phyloP scores from a whole-genome alignment of 1,139 yeast genomes.

The Saccharomyces hybrid region DNA sequence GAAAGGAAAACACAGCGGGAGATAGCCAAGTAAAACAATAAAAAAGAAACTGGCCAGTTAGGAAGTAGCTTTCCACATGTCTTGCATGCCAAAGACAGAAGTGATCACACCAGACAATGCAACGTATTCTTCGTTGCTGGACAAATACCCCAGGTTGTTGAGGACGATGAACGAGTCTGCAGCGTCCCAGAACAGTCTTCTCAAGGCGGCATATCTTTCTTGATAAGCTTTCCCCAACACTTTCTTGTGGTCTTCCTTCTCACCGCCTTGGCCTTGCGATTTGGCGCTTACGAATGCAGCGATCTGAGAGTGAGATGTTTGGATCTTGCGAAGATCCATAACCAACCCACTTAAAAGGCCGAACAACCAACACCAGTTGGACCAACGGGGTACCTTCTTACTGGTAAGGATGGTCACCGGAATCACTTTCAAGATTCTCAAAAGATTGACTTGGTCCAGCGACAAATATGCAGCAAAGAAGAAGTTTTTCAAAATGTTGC shows the following conservation, averaged over 20 bases:
- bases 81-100: slow-evolving; percentile 4
- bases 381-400: slow-evolving; percentile 35
- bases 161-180: slow-evolving; percentile 72
- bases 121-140: slow-evolving; percentile 68
- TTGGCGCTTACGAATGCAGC: slow-evolving; percentile 11
- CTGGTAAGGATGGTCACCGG: slow-evolving; percentile 33
- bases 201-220: slow-evolving; percentile 42
- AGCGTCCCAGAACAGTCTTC: slow-evolving; percentile 71
- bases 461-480: slow-evolving; percentile 70
- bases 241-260: slow-evolving; percentile 23
- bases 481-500: slow-evolving; percentile 51
- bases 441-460: slow-evolving; percentile 65
- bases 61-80: slow-evolving; percentile 37
- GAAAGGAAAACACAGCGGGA: background rate
- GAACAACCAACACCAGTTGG: slow-evolving; percentile 68
- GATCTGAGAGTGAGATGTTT: slow-evolving; percentile 32
- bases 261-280: slow-evolving; percentile 27
- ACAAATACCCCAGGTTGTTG: slow-evolving; percentile 55
- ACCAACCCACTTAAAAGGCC: slow-evolving; percentile 60
- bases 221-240: slow-evolving; percentile 22
- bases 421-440: slow-evolving; percentile 39
- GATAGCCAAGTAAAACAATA: background rate
- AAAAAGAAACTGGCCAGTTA: slow-evolving; percentile 26
- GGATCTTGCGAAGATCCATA: slow-evolving; percentile 43
- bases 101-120: slow-evolving; percentile 68